Conservation (phyloP, 2,329 filamentous ascomycete species). For the Fonsecaea nubica region DNA sequence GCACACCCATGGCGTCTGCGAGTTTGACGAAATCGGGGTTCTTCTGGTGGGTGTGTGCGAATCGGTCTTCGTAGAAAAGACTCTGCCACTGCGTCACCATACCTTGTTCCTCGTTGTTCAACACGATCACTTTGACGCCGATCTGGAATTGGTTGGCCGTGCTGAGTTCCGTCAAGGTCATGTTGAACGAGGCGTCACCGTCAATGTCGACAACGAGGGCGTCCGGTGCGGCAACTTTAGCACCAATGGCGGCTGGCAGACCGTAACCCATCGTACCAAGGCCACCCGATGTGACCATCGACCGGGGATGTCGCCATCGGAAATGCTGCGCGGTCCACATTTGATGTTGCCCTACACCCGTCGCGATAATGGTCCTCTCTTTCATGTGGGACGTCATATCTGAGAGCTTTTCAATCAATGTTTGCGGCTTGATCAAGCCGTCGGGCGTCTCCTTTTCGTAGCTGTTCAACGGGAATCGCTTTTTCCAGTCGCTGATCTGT, state of each 20-base stretch:
- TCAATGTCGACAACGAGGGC: conserved; percentile 94
- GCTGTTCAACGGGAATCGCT: conserved; percentile 80
- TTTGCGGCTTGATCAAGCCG: conserved; percentile 91
- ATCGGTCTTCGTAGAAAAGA: conserved; percentile 95
- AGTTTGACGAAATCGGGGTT: conserved; percentile 98
- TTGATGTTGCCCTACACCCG: conserved; percentile 96
- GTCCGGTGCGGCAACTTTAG: conserved; percentile 83
- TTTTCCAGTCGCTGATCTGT: conserved; percentile 90
- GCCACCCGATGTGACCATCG: conserved; percentile 95
- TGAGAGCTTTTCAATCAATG: conserved; percentile 87
- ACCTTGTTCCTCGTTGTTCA: conserved; percentile 98
- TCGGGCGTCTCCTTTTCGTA: conserved; percentile 79
- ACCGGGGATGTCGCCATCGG: conserved; percentile 88
- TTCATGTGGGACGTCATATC: conserved; percentile 81
- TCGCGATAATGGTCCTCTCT: conserved; percentile 84
- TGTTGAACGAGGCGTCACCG: conserved; percentile 98
- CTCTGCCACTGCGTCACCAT: conserved; percentile 99
- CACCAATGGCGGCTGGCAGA: conserved; percentile 91
- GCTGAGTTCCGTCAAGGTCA: conserved; percentile 94
- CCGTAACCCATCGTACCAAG: conserved; percentile 96
- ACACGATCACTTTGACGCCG: conserved; percentile 88
- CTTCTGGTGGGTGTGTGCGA: conserved; percentile 86
- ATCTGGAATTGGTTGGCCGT: conserved; percentile 96
- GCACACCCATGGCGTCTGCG: conserved; percentile 86
- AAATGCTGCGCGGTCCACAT: conserved; percentile 99